A percentile compares a stretch with the other conserved stretches of the same genome.
Evolutionary conservation across 768 basidiomycete genomes (phyloP).

Genomic region (Boletus coccyginus): DNA sequence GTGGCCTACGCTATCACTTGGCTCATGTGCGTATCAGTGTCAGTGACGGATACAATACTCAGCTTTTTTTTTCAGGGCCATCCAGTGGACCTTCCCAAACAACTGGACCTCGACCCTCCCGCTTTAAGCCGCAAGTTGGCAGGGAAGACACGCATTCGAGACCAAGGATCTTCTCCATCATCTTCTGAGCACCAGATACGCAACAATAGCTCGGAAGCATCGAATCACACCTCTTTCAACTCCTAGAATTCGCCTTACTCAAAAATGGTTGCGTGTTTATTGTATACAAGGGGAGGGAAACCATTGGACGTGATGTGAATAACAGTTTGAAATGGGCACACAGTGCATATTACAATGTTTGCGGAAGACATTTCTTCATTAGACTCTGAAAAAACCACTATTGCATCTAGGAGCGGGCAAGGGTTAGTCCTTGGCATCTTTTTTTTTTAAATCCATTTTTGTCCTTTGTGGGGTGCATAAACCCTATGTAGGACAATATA

Average conservation of each 20-base stretch:
- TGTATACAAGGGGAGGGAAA: too few relatives aligned
- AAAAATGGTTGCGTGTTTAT: slow-evolving; percentile 13
- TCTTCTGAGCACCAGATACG: slow-evolving; percentile 8
- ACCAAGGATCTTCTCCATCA: slow-evolving; percentile 14
- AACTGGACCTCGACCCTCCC: slow-evolving; percentile 68
- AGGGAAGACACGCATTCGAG: slow-evolving; percentile 37
- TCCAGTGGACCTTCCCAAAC: slow-evolving; percentile 57
- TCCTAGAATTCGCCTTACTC: slow-evolving; percentile 18
- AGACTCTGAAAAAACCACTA: too few relatives aligned
- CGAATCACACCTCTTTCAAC: slow-evolving; percentile 3
- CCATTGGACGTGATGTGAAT: too few relatives aligned
- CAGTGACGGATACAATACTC: background rate
- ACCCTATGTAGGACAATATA: too few relatives aligned
- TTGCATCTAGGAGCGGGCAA: too few relatives aligned
- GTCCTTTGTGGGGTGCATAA: too few relatives aligned
- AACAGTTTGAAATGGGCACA: too few relatives aligned
- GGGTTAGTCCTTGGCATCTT: too few relatives aligned
- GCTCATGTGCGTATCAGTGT: slow-evolving; percentile 54
- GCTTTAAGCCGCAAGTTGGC: slow-evolving; percentile 60
- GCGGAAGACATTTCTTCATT: too few relatives aligned
- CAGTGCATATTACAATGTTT: too few relatives aligned
- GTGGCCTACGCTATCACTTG: slow-evolving; percentile 79
- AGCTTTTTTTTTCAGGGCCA: slow-evolving; percentile 53
- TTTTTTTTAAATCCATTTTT: too few relatives aligned
- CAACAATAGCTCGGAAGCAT: background rate